phyloP scores from a whole-genome alignment of 2,329 filamentous ascomycete species.

The Pseudogymnoascus sp. region DNA sequence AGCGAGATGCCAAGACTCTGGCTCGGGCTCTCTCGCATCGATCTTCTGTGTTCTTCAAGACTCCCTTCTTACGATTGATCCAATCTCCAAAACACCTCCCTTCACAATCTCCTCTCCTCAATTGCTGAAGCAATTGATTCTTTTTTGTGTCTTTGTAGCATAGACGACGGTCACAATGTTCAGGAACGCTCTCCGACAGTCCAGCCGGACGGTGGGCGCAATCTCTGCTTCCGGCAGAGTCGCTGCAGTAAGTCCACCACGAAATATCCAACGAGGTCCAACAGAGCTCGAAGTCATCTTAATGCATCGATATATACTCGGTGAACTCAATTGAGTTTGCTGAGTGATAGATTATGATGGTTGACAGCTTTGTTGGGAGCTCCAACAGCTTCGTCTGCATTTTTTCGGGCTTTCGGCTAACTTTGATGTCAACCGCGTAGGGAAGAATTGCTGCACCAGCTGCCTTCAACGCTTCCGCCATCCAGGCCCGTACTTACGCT shows the following conservation, averaged over 20 bases:
- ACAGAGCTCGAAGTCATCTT: slow-evolving; percentile 32
- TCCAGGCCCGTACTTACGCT: slow-evolving; percentile 80
- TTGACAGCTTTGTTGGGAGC: slow-evolving; percentile 34
- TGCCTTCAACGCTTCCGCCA: slow-evolving; percentile 61
- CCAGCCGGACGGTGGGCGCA: slow-evolving; percentile 88
- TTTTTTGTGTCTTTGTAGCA: slow-evolving; percentile 44
- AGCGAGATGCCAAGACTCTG: slow-evolving; percentile 11
- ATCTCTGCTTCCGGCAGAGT: slow-evolving; percentile 88
- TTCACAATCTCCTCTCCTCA: slow-evolving; percentile 54
- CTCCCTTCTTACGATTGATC: slow-evolving; percentile 11
- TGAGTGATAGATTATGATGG: slow-evolving; percentile 27
- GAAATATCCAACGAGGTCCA: slow-evolving; percentile 31
- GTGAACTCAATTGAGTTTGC: slow-evolving; percentile 31
- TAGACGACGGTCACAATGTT: slow-evolving; percentile 70
- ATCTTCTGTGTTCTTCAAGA: slow-evolving; percentile 9
- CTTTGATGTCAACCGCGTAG: slow-evolving; percentile 51
- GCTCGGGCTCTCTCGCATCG: slow-evolving; percentile 11
- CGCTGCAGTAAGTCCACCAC: slow-evolving; percentile 76
- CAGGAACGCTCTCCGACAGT: slow-evolving; percentile 96
- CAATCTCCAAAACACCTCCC: slow-evolving; percentile 27
- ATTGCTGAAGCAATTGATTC: slow-evolving; percentile 61
- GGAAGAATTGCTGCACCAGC: slow-evolving; percentile 79
- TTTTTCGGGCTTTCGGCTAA: slow-evolving; percentile 48
- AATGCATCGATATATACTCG: slow-evolving; percentile 32
- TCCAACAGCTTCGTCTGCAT: slow-evolving; percentile 25